Evolutionary conservation across 2,329 filamentous ascomycete species (phyloP).

Genomic region (Calonectria naviculata): DNA sequence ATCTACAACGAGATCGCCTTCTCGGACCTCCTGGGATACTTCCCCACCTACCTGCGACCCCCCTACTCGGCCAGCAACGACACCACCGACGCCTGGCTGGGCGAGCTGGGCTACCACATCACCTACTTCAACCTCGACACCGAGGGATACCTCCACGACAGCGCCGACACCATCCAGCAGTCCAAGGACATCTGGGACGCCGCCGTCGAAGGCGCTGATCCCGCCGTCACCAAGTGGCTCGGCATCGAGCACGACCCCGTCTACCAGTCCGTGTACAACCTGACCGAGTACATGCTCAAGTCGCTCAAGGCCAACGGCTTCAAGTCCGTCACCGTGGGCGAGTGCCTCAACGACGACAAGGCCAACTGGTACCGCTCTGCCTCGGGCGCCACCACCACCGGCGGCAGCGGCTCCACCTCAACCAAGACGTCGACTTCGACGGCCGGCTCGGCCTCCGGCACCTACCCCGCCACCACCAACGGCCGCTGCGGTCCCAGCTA

Average conservation of each 20-base stretch:
- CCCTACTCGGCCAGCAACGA: constrained; percentile 58
- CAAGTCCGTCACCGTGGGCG: constrained; percentile 57
- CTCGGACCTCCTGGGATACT: constrained; percentile 51
- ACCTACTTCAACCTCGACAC: constrained; percentile 72
- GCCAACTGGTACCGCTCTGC: constrained; percentile 62
- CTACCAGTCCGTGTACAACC: constrained; percentile 55
- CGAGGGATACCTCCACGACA: constrained; percentile 67
- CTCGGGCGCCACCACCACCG: constrained; percentile 19
- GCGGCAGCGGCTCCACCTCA: constrained; percentile 19
- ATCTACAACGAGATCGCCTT: constrained; percentile 56
- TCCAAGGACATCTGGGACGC: constrained; percentile 54
- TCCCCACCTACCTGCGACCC: constrained; percentile 57
- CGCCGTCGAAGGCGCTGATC: constrained; percentile 47
- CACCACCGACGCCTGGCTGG: constrained; percentile 51
- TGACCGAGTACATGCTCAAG: constrained; percentile 55
- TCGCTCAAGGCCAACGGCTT: constrained; percentile 54
- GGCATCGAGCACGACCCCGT: constrained; percentile 65
- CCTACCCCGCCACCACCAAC: constrained; percentile 34
- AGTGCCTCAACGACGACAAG: constrained; percentile 64
- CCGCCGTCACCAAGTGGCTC: constrained; percentile 53
- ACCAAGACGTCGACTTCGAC: constrained; percentile 6
- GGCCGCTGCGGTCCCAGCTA: constrained; percentile 38
- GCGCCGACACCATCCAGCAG: constrained; percentile 57
- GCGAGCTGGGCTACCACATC: constrained; percentile 65
- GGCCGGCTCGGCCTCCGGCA: constrained; percentile 19